phyloP scores from a whole-genome alignment of 2,329 filamentous ascomycete genomes.

The Passalora sequoiae region DNA sequence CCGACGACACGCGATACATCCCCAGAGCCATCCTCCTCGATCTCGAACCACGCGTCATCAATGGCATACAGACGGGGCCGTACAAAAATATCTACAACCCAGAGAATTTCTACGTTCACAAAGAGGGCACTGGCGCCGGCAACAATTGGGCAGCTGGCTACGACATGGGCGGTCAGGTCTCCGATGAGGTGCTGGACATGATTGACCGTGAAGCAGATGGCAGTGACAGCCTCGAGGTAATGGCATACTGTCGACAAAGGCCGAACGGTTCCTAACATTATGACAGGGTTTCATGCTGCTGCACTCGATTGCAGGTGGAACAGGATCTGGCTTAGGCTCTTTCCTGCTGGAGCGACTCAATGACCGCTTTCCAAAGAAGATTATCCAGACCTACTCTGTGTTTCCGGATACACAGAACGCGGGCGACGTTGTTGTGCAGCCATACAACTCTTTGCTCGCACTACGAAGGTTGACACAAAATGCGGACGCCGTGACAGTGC shows the following conservation, averaged over 20 bases:
- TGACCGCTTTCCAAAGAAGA: conserved; percentile 96
- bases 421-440: conserved; percentile 91
- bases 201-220: conserved; percentile 97
- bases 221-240: conserved; percentile 87
- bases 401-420: conserved; percentile 88
- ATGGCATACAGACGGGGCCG: conserved; percentile 83
- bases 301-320: conserved; percentile 95
- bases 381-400: conserved; percentile 98
- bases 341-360: conserved; percentile 94
- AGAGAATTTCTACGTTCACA: conserved; percentile 96
- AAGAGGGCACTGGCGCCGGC: conserved; percentile 85
- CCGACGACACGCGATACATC: conserved; percentile 97
- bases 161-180: conserved; percentile 81
- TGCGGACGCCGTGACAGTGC: conserved; percentile 92
- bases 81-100: conserved; percentile 99
- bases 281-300: conserved; percentile 90
- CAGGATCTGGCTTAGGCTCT: conserved; percentile 90
- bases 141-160: conserved; percentile 99
- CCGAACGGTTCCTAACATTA: not conserved
- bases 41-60: conserved; percentile 87
- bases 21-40: conserved; percentile 93
- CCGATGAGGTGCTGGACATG: conserved; percentile 99
- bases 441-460: conserved; percentile 92
- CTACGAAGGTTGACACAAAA: conserved; percentile 91
- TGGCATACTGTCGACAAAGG: not conserved